Conservation (phyloP, 2,329 filamentous ascomycete species). For the Aciculosporium take region DNA sequence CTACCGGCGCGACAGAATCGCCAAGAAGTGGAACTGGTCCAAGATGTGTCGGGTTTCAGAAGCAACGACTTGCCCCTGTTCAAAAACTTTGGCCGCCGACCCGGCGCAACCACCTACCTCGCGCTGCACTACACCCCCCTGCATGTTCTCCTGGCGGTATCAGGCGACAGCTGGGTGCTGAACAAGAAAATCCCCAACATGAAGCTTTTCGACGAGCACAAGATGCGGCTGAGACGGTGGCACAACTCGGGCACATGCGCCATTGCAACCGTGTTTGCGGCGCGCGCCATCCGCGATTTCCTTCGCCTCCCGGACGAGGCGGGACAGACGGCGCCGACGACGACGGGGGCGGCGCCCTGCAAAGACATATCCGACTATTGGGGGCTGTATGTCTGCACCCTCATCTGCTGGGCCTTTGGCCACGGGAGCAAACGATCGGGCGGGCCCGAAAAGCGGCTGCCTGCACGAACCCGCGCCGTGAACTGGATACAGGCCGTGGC, state of each 20-base stretch:
- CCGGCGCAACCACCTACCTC: constrained; percentile 38
- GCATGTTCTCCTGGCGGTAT: constrained; percentile 40
- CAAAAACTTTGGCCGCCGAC: constrained; percentile 29
- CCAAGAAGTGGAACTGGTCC: constrained; percentile 14
- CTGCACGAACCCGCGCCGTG: constrained; percentile 15
- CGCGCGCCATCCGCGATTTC: constrained; percentile 34
- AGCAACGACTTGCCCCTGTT: constrained; percentile 17
- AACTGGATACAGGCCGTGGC: constrained; percentile 28
- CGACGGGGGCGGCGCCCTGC: constrained; percentile 8
- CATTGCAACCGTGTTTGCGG: constrained; percentile 34
- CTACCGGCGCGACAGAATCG: constrained; percentile 21
- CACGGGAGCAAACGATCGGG: constrained; percentile 16
- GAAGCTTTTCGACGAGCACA: constrained; percentile 31
- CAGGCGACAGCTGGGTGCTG: constrained; percentile 45
- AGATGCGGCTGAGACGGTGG: constrained; percentile 33
- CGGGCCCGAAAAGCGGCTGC: constrained; percentile 10
- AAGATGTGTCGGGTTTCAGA: constrained; percentile 12
- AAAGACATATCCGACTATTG: constrained; percentile 36
- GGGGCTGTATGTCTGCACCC: constrained; percentile 40
- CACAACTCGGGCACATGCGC: constrained; percentile 29
- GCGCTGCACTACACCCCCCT: constrained; percentile 46
- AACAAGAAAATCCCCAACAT: constrained; percentile 34
- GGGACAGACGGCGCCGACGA: constrained; percentile 7
- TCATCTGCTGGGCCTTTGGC: constrained; percentile 46
- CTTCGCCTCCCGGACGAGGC: constrained; percentile 13